A percentile compares a stretch with the other conserved stretches of the same genome.
These are phyloP conservation scores for Geum urbanum DNA, from an alignment of 306 rosid species.

Conservation along the genomic window DNA sequence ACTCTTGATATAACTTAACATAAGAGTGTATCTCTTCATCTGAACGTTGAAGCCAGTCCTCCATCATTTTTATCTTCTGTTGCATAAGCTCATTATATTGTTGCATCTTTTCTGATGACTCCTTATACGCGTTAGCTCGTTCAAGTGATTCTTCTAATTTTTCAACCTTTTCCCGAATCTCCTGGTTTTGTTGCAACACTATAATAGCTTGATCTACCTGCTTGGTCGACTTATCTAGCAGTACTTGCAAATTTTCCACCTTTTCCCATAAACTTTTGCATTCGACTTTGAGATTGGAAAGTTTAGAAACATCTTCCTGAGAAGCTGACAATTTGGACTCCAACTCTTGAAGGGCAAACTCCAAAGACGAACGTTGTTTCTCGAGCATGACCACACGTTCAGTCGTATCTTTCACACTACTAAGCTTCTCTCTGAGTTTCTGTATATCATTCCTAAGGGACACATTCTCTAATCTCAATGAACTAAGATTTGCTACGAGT, in stretches of 20 bases:
- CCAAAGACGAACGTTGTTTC: conserved; percentile 62
- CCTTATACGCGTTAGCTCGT: conserved; percentile 55
- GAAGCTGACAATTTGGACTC: conserved; percentile 58
- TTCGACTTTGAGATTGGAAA: conserved; percentile 57
- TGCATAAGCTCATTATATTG: conserved; percentile 63
- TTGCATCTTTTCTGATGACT: conserved; percentile 72
- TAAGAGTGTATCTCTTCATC: conserved; percentile 79
- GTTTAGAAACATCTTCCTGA: conserved; percentile 62
- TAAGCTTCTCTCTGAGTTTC: conserved; percentile 51
- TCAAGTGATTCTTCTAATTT: conserved; percentile 75
- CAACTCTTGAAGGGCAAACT: conserved; percentile 62
- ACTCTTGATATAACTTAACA: conserved; percentile 76
- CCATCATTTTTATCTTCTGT: conserved; percentile 67
- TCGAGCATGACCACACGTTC: conserved; percentile 63
- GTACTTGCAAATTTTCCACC: conserved; percentile 61
- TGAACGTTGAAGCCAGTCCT: conserved; percentile 71
- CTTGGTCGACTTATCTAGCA: conserved; percentile 68
- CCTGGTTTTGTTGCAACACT: conserved; percentile 79
- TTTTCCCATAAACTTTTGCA: conserved; percentile 54
- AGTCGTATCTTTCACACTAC: conserved; percentile 43
- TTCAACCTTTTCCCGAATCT: conserved; percentile 67
- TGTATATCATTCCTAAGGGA: conserved; percentile 52
- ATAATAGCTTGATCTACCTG: conserved; percentile 67
- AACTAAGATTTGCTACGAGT: conserved; percentile 50
- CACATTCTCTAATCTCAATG: conserved; percentile 66